Evolutionary conservation across 2,329 filamentous ascomycete genomes (phyloP), one percentile per base, ranked within the genome.

Genomic region (Plenodomus lindquistii): DNA sequence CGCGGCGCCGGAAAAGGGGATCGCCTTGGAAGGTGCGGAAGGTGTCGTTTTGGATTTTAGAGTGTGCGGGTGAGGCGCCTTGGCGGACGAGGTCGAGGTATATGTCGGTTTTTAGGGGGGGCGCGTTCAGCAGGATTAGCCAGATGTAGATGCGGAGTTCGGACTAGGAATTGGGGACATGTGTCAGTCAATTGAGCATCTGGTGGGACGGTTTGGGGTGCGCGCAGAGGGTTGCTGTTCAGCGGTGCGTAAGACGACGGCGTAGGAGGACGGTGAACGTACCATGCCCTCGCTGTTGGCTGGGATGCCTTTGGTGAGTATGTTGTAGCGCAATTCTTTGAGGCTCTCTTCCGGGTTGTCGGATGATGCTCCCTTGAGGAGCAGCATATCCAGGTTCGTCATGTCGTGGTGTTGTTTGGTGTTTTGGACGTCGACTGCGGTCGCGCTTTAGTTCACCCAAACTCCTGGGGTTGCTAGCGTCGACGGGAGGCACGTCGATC

Each of bases 21-120:
- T 99, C 94, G 42, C 93, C 97, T 24, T 94, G 94, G 45, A 99
- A 80, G 0, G 94, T 99, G 62, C 94, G 90, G 73, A 97, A 97
- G 35, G 94, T 97, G 73, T 99, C 94, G 74, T 99, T 97, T 70
- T 92, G 89, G 69, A 99, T 99, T 77, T 99, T 99, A 65, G 90
- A 85, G 76, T 99, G 96, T 38, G 91, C 92, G 1, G 93, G 92
- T 2, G 93, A 97, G 19, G 93, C 89, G 54, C 94, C 93, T 55
- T 94, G 90, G 67, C 96, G 91, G 57, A 99, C 88, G 37, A 97
- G 87, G 48, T 84, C 82, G 57, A 97, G 88, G 71, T 99, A 99
- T 52, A 87, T 82, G 63, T 96, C 89, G 49, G 94, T 96, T 37
- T 86, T 82, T 55, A 97, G 79, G 37, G 96, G 85, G 6, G 91